A percentile compares a stretch with the other conserved stretches of the same genome.
Conservation (phyloP, 2,329 filamentous ascomycete genomes). For the Acephala macrosclerotiorum region DNA sequence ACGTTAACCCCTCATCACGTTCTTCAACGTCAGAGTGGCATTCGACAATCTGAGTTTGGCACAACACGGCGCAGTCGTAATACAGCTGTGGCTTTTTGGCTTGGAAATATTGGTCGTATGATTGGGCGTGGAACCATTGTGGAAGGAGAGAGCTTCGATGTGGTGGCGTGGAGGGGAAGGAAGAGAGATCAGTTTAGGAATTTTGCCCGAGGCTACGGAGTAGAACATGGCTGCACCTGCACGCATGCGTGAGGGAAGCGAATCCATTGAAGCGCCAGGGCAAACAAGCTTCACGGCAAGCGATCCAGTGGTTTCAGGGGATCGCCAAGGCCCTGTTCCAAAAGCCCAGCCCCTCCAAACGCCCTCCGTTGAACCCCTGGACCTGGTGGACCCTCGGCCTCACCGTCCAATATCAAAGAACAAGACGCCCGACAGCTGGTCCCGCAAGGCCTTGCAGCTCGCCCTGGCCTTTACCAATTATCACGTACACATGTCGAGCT, state of each 20-base stretch:
- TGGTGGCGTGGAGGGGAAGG: not conserved
- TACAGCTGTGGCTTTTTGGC: not conserved
- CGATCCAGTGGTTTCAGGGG: not conserved
- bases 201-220: not conserved
- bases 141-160: not conserved
- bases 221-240: not conserved
- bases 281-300: slow-evolving; percentile 5
- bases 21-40: not conserved
- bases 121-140: not conserved
- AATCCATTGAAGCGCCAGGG: slow-evolving; percentile 3
- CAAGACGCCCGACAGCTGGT: not conserved
- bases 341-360: not conserved
- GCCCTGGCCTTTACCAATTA: slow-evolving; percentile 9
- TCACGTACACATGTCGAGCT: slow-evolving; percentile 10
- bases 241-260: not conserved
- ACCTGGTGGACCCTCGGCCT: not conserved
- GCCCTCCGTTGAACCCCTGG: no score
- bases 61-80: not conserved
- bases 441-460: not conserved
- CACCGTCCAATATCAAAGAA: not conserved
- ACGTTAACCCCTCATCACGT: slow-evolving; percentile 1
- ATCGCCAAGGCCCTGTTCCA: not conserved
- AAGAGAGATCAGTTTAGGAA: not conserved
- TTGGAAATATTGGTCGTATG: not conserved
- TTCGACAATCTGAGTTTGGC: not conserved